Evolutionary conservation across 768 basidiomycete species (phyloP), one percentile per base, ranked within the genome.

Genomic region (Neoboletus magnificus): DNA sequence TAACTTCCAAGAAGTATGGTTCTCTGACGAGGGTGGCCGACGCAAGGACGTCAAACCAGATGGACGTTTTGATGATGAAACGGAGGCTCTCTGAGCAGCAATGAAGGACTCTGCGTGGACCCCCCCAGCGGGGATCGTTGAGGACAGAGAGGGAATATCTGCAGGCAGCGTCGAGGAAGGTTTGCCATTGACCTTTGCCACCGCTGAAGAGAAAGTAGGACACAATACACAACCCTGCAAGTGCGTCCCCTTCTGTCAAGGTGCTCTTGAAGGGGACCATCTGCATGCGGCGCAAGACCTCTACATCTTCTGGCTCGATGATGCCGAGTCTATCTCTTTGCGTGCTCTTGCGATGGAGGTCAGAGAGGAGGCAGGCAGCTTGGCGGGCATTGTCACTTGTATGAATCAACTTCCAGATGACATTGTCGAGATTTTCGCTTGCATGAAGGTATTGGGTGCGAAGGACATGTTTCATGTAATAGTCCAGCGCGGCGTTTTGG

Each of bases 11-110:
- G 68, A 91, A 85, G 46, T 75, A 74, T 11, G 91, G 89, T 4
- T 72, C 61, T 59, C 77, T 62, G 58, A 78, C 74, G n/a, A 80
- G 83, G n/a, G 89, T 89, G 48, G 86, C 80, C 1, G 86, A 83
- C 8, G 88, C 89, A 49, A 92, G 78, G 35, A 92, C 88, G 67
- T 93, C 91, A 68, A 92, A 91, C 91, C 91, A 93, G 52, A 92
- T 84, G 16, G 87, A 83, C 27, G 90, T 87, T 70, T 90, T 90
- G 72, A 91, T 79, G 66, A 92, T 85, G 71, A 91, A 91, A 36
- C 73, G 81, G 68, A 74, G 78, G 72, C 75, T 82, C 76, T 76
- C 78, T 22, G 66, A 59, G 61, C 80, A 83, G 16, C 58, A 53
- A 33, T 74, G 55, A 13, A 89, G 75, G 8, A 78, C 77, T 46